phyloP scores from a whole-genome alignment of 2,329 filamentous ascomycete genomes.

The Nakataea oryzae region DNA sequence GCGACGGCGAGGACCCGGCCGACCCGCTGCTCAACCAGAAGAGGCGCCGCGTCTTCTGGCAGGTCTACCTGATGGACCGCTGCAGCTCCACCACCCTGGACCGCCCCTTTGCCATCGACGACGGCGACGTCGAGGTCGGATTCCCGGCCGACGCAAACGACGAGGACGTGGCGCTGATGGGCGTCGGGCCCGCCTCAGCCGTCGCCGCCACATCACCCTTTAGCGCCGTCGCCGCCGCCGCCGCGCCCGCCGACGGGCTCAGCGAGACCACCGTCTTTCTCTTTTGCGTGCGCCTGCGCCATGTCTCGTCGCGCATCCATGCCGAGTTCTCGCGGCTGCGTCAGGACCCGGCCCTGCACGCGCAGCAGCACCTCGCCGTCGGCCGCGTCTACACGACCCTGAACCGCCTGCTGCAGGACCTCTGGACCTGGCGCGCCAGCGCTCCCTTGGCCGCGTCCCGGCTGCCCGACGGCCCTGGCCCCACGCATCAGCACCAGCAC shows the following conservation, averaged over 20 bases:
- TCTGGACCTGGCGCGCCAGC: constrained; percentile 22
- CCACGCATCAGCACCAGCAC: not conserved
- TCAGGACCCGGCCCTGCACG: constrained; percentile 1
- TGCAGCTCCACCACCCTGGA: constrained; percentile 30
- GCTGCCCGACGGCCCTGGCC: too few species aligned
- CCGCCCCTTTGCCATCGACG: constrained; percentile 28
- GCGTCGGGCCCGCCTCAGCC: constrained; percentile 8
- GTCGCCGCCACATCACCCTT: constrained; percentile 5
- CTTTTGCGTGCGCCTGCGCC: constrained; percentile 23
- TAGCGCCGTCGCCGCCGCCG: too few species aligned
- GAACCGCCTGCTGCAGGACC: constrained; percentile 19
- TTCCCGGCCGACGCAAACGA: constrained; percentile 24
- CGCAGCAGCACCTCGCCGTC: constrained; percentile 5
- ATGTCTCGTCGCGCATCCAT: constrained; percentile 28
- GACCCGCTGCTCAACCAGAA: constrained; percentile 21
- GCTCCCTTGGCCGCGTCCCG: constrained; percentile 20
- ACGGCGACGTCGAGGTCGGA: constrained; percentile 23
- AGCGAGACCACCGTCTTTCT: constrained; percentile 27
- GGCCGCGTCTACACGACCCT: constrained; percentile 16
- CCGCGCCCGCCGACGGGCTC: not conserved
- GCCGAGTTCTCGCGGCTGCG: constrained; percentile 13
- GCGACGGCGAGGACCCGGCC: constrained; percentile 1
- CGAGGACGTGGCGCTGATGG: constrained; percentile 13
- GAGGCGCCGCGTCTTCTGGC: constrained; percentile 28
- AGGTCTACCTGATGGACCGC: constrained; percentile 31